phyloP scores from a whole-genome alignment of 805 yeast species.

The Metschnikowia sp. region DNA sequence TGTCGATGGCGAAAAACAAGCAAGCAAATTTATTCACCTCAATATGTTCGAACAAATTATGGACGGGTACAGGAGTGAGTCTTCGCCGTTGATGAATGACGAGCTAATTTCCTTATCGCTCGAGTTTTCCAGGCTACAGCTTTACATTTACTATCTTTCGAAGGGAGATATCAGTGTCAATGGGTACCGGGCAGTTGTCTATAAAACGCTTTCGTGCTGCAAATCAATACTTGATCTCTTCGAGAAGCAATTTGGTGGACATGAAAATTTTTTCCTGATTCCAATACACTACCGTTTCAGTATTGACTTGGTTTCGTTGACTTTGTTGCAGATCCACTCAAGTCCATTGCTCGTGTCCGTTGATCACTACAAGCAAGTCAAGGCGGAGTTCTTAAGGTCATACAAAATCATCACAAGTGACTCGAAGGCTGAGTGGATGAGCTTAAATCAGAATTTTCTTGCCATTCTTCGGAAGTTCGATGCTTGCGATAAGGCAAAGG shows the following conservation, averaged over 20 bases:
- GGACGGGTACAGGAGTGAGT: constrained; percentile 23
- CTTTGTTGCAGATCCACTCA: constrained; percentile 28
- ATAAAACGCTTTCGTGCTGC: constrained; percentile 29
- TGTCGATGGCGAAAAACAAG: constrained; percentile 23
- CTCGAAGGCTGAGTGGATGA: constrained; percentile 8
- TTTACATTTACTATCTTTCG: constrained; percentile 34
- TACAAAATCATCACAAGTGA: constrained; percentile 10
- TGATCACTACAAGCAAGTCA: constrained; percentile 12
- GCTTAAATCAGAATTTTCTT: constrained; percentile 10
- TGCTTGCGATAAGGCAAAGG: constrained; percentile 6
- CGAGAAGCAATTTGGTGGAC: constrained; percentile 19
- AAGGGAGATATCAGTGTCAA: constrained; percentile 19
- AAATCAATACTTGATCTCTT: constrained; percentile 25
- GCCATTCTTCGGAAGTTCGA: constrained; percentile 15
- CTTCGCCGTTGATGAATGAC: constrained; percentile 17
- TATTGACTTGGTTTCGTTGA: constrained; percentile 30
- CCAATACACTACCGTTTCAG: constrained; percentile 42
- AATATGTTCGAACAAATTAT: constrained; percentile 43
- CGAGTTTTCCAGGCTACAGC: constrained; percentile 37
- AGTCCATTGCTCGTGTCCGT: constrained; percentile 12
- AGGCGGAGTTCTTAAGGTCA: constrained; percentile 11
- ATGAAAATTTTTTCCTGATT: constrained; percentile 25
- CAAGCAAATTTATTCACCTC: constrained; percentile 34
- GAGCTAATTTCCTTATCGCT: constrained; percentile 31
- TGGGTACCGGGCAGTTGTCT: constrained; percentile 28